phyloP scores from a whole-genome alignment of 108 stramenopile genomes.

The Nitzschia palea region DNA sequence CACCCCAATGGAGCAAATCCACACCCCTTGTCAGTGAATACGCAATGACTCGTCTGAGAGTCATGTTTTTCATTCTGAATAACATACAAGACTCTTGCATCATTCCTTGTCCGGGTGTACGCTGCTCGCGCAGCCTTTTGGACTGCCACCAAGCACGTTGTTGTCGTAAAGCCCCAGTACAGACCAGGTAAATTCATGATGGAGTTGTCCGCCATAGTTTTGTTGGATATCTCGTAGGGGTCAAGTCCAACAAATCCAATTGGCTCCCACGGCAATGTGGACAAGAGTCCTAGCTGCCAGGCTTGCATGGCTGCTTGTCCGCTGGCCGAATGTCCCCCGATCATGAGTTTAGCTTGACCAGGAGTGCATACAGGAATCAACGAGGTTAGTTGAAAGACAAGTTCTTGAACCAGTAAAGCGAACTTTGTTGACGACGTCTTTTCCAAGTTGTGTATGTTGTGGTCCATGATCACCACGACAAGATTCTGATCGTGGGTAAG shows the following conservation, averaged over 20 bases:
- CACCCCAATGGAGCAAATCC: constrained; percentile 13
- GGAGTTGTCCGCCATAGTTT: neutral
- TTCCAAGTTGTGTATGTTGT: constrained; percentile 4
- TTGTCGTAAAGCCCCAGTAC: constrained; percentile 30
- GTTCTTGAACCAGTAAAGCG: neutral
- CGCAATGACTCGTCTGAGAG: constrained; percentile 18
- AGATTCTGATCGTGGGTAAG: neutral
- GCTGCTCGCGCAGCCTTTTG: constrained; percentile 22
- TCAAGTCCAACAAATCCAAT: constrained; percentile 33
- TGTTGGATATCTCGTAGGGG: constrained; percentile 19
- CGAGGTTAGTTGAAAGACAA: neutral
- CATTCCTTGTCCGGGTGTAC: constrained; percentile 1
- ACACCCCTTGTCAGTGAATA: constrained; percentile 36
- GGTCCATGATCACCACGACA: constrained; percentile 1
- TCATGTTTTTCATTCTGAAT: constrained; percentile 18
- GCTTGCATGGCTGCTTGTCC: constrained; percentile 32
- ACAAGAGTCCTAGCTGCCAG: neutral
- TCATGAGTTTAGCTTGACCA: neutral
- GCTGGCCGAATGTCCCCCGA: constrained; percentile 39
- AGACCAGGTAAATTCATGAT: constrained; percentile 11
- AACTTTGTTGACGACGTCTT: constrained; percentile 9
- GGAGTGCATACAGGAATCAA: constrained; percentile 3
- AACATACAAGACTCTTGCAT: constrained; percentile 17
- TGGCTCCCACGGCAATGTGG: neutral
- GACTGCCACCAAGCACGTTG: constrained; percentile 28